Conservation (phyloP, 1,284 basidiomycete species). For the Ceratobasidium sp. region DNA sequence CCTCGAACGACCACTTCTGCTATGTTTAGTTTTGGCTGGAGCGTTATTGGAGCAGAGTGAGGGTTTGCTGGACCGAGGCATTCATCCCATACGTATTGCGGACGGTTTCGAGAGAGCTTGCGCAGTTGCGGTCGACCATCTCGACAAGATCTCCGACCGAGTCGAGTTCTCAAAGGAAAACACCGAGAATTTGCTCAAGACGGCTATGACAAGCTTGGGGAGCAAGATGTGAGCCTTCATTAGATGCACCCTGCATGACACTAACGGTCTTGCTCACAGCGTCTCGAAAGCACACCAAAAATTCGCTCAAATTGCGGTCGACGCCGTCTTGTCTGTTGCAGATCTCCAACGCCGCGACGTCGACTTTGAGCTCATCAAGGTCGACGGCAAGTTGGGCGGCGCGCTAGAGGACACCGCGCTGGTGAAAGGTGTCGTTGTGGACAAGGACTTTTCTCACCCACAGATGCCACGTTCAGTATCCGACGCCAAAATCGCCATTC, state of each 20-base stretch:
- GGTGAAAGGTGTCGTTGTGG: constrained; percentile 95
- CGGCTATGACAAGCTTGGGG: constrained; percentile 94
- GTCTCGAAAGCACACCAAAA: constrained; percentile 96
- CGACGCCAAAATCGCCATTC: constrained; percentile 94
- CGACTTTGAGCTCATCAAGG: constrained; percentile 98
- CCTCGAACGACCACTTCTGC: neutral
- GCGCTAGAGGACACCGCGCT: constrained; percentile 93
- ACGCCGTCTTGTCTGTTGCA: constrained; percentile 94
- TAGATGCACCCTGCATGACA: neutral
- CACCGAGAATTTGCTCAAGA: constrained; percentile 90
- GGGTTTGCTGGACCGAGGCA: constrained; percentile 92
- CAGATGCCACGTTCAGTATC: constrained; percentile 93
- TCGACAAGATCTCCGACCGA: constrained; percentile 92
- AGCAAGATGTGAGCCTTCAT: constrained; percentile 87
- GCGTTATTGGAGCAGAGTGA: constrained; percentile 93
- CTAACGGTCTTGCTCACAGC: constrained; percentile 59
- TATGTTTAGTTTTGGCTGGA: constrained; percentile 85
- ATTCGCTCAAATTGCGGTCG: constrained; percentile 97
- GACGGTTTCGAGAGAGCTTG: constrained; percentile 98
- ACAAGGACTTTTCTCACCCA: constrained; percentile 99
- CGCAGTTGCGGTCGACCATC: constrained; percentile 85
- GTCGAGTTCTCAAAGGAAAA: constrained; percentile 86
- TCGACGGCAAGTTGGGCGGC: constrained; percentile 98
- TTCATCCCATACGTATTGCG: constrained; percentile 98
- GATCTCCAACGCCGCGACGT: constrained; percentile 96